Evolutionary conservation across 2,329 filamentous ascomycete genomes (phyloP), one percentile per base, ranked within the genome.

Genomic region (Daldinia eschscholtzii): DNA sequence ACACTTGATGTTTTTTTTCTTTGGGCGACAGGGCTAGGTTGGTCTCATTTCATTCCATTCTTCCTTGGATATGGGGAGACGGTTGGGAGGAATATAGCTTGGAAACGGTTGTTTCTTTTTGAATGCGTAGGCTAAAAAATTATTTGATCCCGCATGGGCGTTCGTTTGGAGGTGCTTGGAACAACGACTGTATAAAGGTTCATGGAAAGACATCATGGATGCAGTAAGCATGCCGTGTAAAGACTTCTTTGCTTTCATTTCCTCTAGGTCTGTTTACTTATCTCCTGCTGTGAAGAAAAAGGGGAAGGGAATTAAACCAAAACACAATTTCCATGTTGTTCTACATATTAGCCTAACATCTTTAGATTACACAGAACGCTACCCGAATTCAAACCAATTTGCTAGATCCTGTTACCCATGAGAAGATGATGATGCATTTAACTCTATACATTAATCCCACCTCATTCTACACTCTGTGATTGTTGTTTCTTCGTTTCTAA

Each of bases 281-380:
- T 30, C 9, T 1, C 23, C 7, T 28, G 15, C 23, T 10, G 13
- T 28, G 23, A 35, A 37, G 20, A 23, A 33, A 30, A 20, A 13
- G 30, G 33, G 37, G 1, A 2, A 35, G 13, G 20, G 6, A 13
- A 13, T 12, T 6, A 4, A 37, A 10, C 7, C 46, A 23, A 56
- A 48, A 13, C 42, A 50, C 46, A 64, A 18, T 33, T 33, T 44
- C 65, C 61, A 55, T 53, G n/a, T 68, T 58, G 39, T 61, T 64
- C 65, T 64, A 61, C 61, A 57, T 55, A 68, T 64, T 61, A 68
- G 26, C 50, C 37, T 67, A 58, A 41, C 46, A 56, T 63, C 55
- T 63, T 59, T 41, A 39, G 44, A 28, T 46, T 59, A 44, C 61
- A 64, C 42, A 50, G 30, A 41, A 33, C 26, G 44, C 46, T 28